phyloP scores from a whole-genome alignment of 176 grass and related monocot species.

The Oryza nivara region DNA sequence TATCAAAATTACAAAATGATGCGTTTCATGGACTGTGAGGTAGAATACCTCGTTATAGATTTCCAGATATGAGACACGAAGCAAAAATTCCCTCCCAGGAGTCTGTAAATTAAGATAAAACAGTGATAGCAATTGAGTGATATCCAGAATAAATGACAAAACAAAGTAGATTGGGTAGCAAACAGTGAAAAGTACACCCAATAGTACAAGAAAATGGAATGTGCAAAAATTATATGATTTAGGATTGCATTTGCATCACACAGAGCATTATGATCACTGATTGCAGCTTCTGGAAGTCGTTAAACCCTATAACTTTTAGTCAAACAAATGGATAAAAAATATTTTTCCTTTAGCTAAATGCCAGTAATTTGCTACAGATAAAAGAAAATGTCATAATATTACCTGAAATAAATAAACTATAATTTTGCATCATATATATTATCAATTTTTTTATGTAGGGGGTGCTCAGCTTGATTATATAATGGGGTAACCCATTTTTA shows the following conservation, averaged over 20 bases:
- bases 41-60: conserved; percentile 93
- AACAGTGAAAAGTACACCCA: conserved; percentile 21
- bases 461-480: no score
- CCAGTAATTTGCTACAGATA: no score
- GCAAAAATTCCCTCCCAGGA: conserved; percentile 98
- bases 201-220: conserved; percentile 17
- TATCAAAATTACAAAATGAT: conserved; percentile 25
- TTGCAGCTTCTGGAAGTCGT: conserved; percentile 10
- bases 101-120: conserved; percentile 73
- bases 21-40: conserved; percentile 14
- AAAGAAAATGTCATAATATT: no score
- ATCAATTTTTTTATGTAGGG: no score
- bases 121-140: conserved; percentile 11
- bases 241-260: background rate
- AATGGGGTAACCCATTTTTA: no score
- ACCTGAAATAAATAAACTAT: no score
- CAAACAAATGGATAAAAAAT: conserved; percentile 9
- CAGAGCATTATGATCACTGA: conserved; percentile 9
- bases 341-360: background rate
- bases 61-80: conserved; percentile 97
- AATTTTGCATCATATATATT: no score
- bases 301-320: conserved; percentile 3
- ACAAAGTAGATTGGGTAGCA: conserved; percentile 14
- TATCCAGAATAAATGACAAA: conserved; percentile 27
- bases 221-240: background rate